These are phyloP conservation scores for Mortierella sp. DNA, from an alignment of 371 early-diverging fungal genomes.

Conservation along the genomic window DNA sequence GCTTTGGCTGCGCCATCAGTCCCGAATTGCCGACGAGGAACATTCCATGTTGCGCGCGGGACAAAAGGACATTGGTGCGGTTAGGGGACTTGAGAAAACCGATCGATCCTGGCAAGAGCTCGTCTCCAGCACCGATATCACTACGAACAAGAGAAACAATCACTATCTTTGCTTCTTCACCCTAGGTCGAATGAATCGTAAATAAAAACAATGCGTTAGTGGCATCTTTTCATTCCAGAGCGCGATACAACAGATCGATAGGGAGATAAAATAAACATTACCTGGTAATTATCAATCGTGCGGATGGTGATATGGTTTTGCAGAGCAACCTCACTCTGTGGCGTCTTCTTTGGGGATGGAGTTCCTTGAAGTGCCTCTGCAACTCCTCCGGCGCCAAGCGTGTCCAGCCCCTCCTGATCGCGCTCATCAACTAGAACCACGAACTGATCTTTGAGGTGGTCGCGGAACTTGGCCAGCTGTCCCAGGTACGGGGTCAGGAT, in stretches of 20 bases:
- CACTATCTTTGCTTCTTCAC: conserved; percentile 59
- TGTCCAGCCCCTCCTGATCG: conserved; percentile 46
- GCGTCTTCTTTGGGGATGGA: not conserved
- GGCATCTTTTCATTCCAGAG: too few relatives aligned
- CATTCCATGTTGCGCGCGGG: conserved; percentile 73
- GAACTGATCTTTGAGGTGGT: conserved; percentile 30
- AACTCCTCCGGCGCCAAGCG: not conserved
- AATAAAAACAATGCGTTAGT: not conserved
- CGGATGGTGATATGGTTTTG: conserved; percentile 35
- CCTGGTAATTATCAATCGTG: conserved; percentile 59
- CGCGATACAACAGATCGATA: too few relatives aligned
- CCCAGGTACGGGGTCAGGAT: conserved; percentile 69
- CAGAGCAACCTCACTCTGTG: not conserved
- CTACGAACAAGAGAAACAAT: conserved; percentile 74
- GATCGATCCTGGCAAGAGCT: conserved; percentile 51
- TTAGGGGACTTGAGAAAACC: conserved; percentile 85
- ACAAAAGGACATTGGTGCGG: conserved; percentile 86
- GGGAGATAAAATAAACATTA: too few relatives aligned
- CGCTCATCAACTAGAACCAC: conserved; percentile 53
- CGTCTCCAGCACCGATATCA: conserved; percentile 34
- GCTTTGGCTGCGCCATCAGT: conserved; percentile 34
- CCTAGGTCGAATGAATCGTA: conserved; percentile 26
- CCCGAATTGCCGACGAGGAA: conserved; percentile 67
- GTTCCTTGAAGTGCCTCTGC: not conserved
- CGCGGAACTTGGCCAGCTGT: conserved; percentile 63